phyloP scores from a whole-genome alignment of 2,329 filamentous ascomycete species.

The Cladosporium cucumerinum region DNA sequence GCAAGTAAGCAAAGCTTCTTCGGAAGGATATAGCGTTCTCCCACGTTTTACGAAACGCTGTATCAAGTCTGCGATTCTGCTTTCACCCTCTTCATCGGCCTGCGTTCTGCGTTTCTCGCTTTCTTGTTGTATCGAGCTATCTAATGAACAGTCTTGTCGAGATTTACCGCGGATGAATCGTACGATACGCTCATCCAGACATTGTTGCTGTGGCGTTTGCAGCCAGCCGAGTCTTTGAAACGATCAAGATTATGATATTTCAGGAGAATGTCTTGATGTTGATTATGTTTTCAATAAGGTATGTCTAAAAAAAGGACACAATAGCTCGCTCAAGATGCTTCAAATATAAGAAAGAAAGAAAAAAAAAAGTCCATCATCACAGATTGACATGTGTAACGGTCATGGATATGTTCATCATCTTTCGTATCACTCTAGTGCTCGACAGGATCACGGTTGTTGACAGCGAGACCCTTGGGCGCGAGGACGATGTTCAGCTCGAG shows the following conservation, averaged over 20 bases:
- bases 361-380: not conserved
- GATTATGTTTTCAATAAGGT: not conserved
- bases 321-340: not conserved
- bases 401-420: not conserved
- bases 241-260: no score
- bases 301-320: not conserved
- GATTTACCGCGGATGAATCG: no score
- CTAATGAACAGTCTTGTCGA: no score
- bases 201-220: no score
- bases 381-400: not conserved
- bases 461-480: conserved; percentile 37
- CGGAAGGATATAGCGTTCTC: not conserved
- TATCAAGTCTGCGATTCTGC: not conserved
- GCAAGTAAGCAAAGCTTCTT: conserved; percentile 1
- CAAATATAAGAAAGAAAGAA: not conserved
- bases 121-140: no score
- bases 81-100: no score
- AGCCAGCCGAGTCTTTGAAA: no score
- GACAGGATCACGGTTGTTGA: conserved; percentile 4
- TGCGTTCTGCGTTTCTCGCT: no score
- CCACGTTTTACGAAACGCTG: not conserved
- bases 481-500: conserved; percentile 61
- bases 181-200: no score
- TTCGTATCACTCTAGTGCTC: conserved; percentile 1
- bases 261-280: not conserved